Percentiles rank a stretch among this genome's conserved stretches.
These are phyloP conservation scores for Mycena indigotica DNA, from an alignment of 768 basidiomycete species.

Conservation along the genomic window DNA sequence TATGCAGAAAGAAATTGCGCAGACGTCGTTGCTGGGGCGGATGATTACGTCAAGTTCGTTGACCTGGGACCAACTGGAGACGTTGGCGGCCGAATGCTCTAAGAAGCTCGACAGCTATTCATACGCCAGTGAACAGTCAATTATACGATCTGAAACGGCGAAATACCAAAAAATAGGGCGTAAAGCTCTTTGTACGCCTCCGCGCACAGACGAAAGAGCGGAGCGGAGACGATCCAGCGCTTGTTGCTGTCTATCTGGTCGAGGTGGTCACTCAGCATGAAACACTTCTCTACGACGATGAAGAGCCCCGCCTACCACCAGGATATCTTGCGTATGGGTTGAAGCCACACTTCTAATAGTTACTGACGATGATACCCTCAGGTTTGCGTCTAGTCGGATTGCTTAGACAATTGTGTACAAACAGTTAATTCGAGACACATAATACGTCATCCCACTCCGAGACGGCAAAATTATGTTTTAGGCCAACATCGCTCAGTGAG, in stretches of 20 bases:
- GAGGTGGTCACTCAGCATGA: not conserved
- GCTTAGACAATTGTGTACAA: no score
- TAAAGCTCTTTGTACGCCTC: not conserved
- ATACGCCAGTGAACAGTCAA: not conserved
- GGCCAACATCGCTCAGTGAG: no score
- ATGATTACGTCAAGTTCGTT: not conserved
- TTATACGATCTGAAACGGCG: no score
- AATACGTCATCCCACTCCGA: no score
- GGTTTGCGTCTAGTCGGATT: not conserved
- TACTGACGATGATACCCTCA: not conserved
- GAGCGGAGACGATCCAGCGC: not conserved
- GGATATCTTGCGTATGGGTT: not conserved
- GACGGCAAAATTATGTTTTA: no score
- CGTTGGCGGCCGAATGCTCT: not conserved
- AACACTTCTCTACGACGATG: not conserved
- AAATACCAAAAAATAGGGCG: no score
- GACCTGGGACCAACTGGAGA: not conserved
- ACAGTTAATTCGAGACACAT: no score
- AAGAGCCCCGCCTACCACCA: not conserved
- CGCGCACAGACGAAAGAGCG: not conserved
- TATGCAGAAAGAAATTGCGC: not conserved
- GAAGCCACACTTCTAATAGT: not conserved
- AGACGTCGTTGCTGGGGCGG: not conserved
- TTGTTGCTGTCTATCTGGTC: not conserved
- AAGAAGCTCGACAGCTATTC: no score